A percentile compares a stretch with the other conserved stretches of the same genome.
phyloP scores from a whole-genome alignment of 208 protist species.

The Borovskyia barvae region DNA sequence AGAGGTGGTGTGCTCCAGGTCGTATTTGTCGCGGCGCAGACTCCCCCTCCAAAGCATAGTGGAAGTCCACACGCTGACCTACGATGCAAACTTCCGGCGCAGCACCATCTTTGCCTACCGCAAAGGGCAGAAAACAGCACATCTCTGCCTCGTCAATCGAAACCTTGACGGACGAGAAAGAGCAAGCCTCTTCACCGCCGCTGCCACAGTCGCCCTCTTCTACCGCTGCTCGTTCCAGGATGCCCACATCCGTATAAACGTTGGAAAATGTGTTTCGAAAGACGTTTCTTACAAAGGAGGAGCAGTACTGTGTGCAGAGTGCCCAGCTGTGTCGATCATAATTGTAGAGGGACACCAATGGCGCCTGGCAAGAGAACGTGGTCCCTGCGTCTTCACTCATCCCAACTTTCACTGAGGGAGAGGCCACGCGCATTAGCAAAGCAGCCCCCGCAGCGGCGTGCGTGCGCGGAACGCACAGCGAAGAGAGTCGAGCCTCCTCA shows the following conservation, averaged over 20 bases:
- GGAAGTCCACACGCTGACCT: neutral
- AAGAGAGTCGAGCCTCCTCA: too few species aligned
- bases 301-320: neutral
- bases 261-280: too few species aligned
- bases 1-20: neutral
- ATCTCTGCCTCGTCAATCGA: constrained; percentile 8
- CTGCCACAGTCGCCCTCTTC: too few species aligned
- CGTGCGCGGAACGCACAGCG: too few species aligned
- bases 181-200: neutral
- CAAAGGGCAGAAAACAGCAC: constrained; percentile 6
- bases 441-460: too few species aligned
- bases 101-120: neutral
- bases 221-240: too few species aligned
- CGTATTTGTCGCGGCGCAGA: neutral
- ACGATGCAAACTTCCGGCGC: neutral
- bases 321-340: constrained; percentile 17
- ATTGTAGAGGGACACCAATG: constrained; percentile 1
- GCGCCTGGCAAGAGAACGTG: constrained; percentile 1
- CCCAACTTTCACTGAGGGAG: neutral
- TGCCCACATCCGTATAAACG: too few species aligned
- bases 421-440: neutral
- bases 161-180: neutral
- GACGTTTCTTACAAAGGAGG: neutral
- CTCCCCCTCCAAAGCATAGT: too few species aligned
- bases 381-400: neutral